A percentile compares a stretch with the other conserved stretches of the same genome.
Evolutionary conservation across 2,329 filamentous ascomycete species (phyloP).

Genomic region (Verticillium isaacii): DNA sequence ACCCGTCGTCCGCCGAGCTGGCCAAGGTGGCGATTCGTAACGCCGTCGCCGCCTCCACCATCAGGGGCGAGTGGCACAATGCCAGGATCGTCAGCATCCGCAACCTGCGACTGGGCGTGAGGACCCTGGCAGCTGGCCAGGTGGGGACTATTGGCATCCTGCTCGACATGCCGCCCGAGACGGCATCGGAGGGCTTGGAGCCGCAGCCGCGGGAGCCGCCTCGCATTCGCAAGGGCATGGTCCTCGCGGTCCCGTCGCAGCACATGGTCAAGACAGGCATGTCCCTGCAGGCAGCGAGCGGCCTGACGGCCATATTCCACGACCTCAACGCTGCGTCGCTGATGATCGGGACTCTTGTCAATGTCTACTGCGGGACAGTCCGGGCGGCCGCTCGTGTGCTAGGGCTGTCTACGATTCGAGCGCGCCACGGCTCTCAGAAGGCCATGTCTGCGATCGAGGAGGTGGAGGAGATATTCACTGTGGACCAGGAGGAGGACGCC

Average conservation of each 20-base stretch:
- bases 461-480: constrained; percentile 47
- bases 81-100: constrained; percentile 82
- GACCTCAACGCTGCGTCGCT: constrained; percentile 59
- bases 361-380: constrained; percentile 84
- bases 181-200: constrained; percentile 22
- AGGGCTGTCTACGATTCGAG: constrained; percentile 35
- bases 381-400: constrained; percentile 74
- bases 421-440: constrained; percentile 3
- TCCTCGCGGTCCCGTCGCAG: constrained; percentile 61
- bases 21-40: constrained; percentile 48
- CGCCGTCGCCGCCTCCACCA: constrained; percentile 44
- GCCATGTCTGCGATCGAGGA: constrained; percentile 30
- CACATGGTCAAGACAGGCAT: constrained; percentile 52
- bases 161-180: constrained; percentile 38
- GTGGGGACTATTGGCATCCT: constrained; percentile 84
- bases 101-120: constrained; percentile 80
- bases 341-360: constrained; percentile 63
- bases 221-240: constrained; percentile 73
- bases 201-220: constrained; percentile 24
- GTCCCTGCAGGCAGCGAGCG: constrained; percentile 60
- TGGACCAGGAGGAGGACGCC: constrained; percentile 40
- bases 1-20: constrained; percentile 49
- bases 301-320: constrained; percentile 67
- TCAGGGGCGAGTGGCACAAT: constrained; percentile 69
- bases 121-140: constrained; percentile 70